Base-by-base conservation (phyloP, 2,329 filamentous ascomycete species). In the Colletotrichum truncatum region DNA sequence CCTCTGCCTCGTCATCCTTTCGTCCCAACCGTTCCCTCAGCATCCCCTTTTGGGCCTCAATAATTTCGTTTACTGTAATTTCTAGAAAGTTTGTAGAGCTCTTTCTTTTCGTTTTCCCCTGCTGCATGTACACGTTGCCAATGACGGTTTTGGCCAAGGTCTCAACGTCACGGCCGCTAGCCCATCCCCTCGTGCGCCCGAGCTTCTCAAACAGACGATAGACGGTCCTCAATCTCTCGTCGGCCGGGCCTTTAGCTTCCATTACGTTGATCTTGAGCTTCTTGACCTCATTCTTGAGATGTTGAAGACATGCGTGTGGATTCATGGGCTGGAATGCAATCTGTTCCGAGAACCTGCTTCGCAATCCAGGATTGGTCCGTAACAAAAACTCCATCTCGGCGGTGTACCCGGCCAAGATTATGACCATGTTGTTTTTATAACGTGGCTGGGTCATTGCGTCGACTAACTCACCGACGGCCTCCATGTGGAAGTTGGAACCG, bases 151-250 rank as follows among this genome's bases (percentile, higher is more conserved):
- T 86, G 0, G 78, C 80, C 0, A 92, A 45, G 0, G 83, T 84
- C 16, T 85, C 76, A 1, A 92, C 82, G 48, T 92, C 89, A 4
- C 89, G 81, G 0, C 84, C 89, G 66, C 86, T 92, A 0, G 84
- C 89, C 87, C 89, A 92, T 4, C 81, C 81, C 0, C 80, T 72
- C 4, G 85, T 76, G 0, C 57, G 51, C 0, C 81, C 71, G 0
- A 91, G 73, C 0, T 58, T 46, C 0, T 71, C 49, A 32, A 90
- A 84, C 0, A 3, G 2, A 0, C 3, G 8, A 0, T 46, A 26
- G 1, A 70, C 69, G 9, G 49, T 62, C 10, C 36, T 10, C 2
- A 5, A 7, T 1, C n/a, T 21, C 11, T 36, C 6, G 2, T 57
- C 25, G n/a, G n/a, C n/a, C n/a, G n/a, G n/a, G n/a, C n/a, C n/a